A percentile compares a stretch with the other conserved stretches of the same genome.
Conservation (phyloP, 805 yeast genomes). For the Kodamaea hsintzibuensis region DNA sequence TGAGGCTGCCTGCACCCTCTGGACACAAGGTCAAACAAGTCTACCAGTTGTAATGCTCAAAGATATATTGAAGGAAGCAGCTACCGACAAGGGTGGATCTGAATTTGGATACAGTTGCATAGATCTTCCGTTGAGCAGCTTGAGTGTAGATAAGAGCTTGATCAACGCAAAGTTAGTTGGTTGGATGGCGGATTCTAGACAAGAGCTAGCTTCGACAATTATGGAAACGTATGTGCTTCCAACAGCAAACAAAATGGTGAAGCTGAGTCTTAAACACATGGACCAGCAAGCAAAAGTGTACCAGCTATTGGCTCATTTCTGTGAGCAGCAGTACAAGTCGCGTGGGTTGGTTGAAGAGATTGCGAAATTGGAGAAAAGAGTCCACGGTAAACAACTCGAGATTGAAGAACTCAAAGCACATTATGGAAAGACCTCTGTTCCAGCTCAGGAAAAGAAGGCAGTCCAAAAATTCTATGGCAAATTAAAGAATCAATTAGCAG, state of each 20-base stretch:
- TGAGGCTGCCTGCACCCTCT: slow-evolving; percentile 60
- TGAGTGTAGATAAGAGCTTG: slow-evolving; percentile 23
- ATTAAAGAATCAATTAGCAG: slow-evolving; percentile 45
- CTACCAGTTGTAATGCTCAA: slow-evolving; percentile 59
- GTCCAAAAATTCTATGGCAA: slow-evolving; percentile 55
- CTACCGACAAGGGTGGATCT: neutral
- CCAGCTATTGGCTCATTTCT: slow-evolving; percentile 68
- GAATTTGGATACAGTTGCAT: neutral
- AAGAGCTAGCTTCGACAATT: slow-evolving; percentile 62
- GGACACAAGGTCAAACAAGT: slow-evolving; percentile 60
- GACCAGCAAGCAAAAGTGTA: slow-evolving; percentile 21
- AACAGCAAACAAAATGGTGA: slow-evolving; percentile 23
- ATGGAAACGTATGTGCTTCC: slow-evolving; percentile 57
- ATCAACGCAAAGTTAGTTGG: slow-evolving; percentile 49
- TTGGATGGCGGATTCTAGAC: slow-evolving; percentile 74
- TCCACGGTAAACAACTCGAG: slow-evolving; percentile 47
- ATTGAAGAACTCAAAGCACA: slow-evolving; percentile 49
- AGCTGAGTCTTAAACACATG: neutral
- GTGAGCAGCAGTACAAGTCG: slow-evolving; percentile 62
- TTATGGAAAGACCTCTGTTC: slow-evolving; percentile 39
- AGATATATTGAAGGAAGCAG: slow-evolving; percentile 11
- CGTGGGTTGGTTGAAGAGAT: slow-evolving; percentile 47
- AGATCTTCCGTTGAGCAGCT: slow-evolving; percentile 17
- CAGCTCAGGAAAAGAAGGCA: slow-evolving; percentile 49
- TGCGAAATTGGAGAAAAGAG: slow-evolving; percentile 37